Percentiles rank a stretch among this genome's conserved stretches.
phyloP scores from a whole-genome alignment of 1,139 yeast genomes.

The Candida dubliniensis region DNA sequence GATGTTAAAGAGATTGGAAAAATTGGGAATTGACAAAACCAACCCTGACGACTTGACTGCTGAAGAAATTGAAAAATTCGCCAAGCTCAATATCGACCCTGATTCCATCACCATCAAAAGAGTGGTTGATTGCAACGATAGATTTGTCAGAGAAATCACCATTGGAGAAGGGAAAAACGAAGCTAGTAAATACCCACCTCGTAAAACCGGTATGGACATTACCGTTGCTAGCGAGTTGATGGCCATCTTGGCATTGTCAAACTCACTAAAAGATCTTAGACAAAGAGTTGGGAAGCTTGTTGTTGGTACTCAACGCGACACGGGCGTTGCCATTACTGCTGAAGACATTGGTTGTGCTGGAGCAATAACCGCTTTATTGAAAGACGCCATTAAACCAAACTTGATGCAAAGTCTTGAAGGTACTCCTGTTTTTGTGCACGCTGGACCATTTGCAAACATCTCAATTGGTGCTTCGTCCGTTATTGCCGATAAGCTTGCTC shows the following conservation, averaged over 20 bases:
- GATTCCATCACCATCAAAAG: conserved; percentile 72
- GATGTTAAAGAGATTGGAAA: conserved; percentile 62
- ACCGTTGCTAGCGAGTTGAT: conserved; percentile 80
- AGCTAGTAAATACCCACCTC: conserved; percentile 60
- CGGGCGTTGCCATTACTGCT: conserved; percentile 69
- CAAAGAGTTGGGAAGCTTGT: conserved; percentile 70
- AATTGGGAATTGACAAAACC: conserved; percentile 63
- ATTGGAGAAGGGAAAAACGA: conserved; percentile 79
- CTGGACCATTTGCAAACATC: conserved; percentile 85
- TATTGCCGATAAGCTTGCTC: conserved; percentile 71
- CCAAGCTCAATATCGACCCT: conserved; percentile 69
- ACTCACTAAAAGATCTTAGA: conserved; percentile 65
- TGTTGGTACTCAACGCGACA: conserved; percentile 58
- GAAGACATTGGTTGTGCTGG: conserved; percentile 83
- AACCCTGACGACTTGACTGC: conserved; percentile 67
- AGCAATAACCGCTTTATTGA: conserved; percentile 73
- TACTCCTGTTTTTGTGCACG: conserved; percentile 81
- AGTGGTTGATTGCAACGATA: conserved; percentile 79
- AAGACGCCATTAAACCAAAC: conserved; percentile 82
- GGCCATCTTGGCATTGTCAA: conserved; percentile 78
- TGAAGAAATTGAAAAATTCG: conserved; percentile 64
- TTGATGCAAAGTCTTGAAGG: conserved; percentile 86
- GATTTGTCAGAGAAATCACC: conserved; percentile 73
- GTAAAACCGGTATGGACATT: conserved; percentile 76
- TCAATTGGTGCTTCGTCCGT: conserved; percentile 85